Percentiles rank a stretch among this genome's conserved stretches.
phyloP scores from a whole-genome alignment of 805 yeast species.

The Yamadazyma philogaea region DNA sequence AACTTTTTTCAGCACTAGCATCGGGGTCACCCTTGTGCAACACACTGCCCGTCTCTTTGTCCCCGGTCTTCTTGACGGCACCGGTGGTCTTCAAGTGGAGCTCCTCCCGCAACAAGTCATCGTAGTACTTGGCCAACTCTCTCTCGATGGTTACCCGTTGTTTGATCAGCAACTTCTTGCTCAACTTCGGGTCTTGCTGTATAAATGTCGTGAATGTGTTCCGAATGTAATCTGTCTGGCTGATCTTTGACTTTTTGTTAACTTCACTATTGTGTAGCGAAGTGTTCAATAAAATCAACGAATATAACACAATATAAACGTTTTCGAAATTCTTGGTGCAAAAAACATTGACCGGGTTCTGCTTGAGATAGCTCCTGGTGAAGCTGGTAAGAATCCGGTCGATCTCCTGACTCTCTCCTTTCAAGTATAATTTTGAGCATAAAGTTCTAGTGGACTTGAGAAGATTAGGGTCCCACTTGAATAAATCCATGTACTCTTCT shows the following conservation, averaged over 20 bases:
- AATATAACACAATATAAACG: slow-evolving; percentile 67
- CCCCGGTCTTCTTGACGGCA: too few relatives aligned
- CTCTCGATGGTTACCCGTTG: slow-evolving; percentile 44
- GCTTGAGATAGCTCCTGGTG: slow-evolving; percentile 58
- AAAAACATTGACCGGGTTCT: slow-evolving; percentile 47
- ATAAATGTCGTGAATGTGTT: slow-evolving; percentile 42
- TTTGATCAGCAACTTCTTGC: slow-evolving; percentile 29
- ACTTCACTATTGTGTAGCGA: slow-evolving; percentile 61
- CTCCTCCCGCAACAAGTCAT: slow-evolving; percentile 37
- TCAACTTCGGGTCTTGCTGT: slow-evolving; percentile 28
- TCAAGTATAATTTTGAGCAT: slow-evolving; percentile 65
- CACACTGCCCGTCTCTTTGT: too few relatives aligned
- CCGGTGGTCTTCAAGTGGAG: slow-evolving; percentile 31
- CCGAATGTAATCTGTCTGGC: slow-evolving; percentile 39
- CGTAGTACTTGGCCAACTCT: slow-evolving; percentile 45
- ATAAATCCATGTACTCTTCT: slow-evolving; percentile 44
- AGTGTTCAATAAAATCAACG: slow-evolving; percentile 70
- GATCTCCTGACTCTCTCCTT: slow-evolving; percentile 80
- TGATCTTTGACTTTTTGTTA: slow-evolving; percentile 35
- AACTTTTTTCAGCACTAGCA: background rate
- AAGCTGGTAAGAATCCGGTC: slow-evolving; percentile 70
- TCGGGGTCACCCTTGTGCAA: too few relatives aligned
- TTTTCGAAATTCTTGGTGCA: slow-evolving; percentile 50
- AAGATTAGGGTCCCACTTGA: slow-evolving; percentile 49
- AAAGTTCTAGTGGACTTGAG: slow-evolving; percentile 55